Conservation (phyloP, 441 rosid species). For the Gossypium aridum region DNA sequence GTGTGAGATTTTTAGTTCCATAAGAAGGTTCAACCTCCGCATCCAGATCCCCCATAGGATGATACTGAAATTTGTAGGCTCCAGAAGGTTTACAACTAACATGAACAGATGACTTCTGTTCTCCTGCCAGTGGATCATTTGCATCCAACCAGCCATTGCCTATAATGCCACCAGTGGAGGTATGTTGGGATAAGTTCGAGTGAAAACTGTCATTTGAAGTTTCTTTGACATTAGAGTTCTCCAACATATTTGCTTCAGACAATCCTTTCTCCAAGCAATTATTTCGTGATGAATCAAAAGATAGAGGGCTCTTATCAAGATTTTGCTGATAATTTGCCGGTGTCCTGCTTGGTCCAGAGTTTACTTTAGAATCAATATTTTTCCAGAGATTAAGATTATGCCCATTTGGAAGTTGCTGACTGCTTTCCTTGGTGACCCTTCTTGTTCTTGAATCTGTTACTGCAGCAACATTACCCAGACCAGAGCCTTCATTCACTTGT, state of each 20-base stretch:
- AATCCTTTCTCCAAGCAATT: slow-evolving; percentile 28
- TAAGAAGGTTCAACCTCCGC: slow-evolving; percentile 36
- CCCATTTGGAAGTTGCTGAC: slow-evolving; percentile 27
- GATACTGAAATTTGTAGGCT: slow-evolving; percentile 72
- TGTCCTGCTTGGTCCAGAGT: slow-evolving; percentile 17
- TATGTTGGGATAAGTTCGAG: slow-evolving; percentile 23
- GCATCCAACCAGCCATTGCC: slow-evolving; percentile 43
- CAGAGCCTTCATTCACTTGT: slow-evolving; percentile 23
- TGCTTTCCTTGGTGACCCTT: slow-evolving; percentile 33
- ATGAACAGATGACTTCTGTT: slow-evolving; percentile 42
- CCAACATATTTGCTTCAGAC: slow-evolving; percentile 23
- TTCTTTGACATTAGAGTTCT: slow-evolving; percentile 28
- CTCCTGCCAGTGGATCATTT: slow-evolving; percentile 37
- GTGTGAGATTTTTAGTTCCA: slow-evolving; percentile 30
- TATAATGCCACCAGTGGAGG: slow-evolving; percentile 25
- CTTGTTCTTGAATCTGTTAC: slow-evolving; percentile 26
- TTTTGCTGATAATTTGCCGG: slow-evolving; percentile 23
- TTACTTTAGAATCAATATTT: slow-evolving; percentile 24
- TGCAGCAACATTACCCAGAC: slow-evolving; percentile 24
- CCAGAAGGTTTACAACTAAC: slow-evolving; percentile 36
- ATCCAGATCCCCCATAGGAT: slow-evolving; percentile 82
- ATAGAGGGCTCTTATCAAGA: slow-evolving; percentile 32
- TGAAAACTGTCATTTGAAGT: slow-evolving; percentile 32
- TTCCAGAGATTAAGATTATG: slow-evolving; percentile 42
- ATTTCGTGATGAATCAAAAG: slow-evolving; percentile 39